Evolutionary conservation across 176 grass and related monocot species (phyloP).

Genomic region (Juncus inflexus): DNA sequence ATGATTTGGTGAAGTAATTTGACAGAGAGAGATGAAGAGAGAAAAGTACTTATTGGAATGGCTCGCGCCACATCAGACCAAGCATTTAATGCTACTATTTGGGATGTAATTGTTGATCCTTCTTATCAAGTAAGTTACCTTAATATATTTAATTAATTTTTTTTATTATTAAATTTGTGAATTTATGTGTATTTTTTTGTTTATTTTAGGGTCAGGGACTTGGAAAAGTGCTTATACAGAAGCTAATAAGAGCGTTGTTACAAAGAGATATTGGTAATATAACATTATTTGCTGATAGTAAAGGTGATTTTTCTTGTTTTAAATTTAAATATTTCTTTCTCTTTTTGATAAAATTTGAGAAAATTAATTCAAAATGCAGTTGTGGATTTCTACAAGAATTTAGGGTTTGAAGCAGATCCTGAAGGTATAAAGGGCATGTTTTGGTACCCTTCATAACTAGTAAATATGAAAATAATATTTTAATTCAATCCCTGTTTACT

Average conservation of each 20-base stretch:
- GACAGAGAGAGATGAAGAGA: slow-evolving; percentile 71
- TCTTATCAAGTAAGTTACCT: slow-evolving; percentile 63
- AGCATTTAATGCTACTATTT: slow-evolving; percentile 97
- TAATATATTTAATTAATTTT: neutral
- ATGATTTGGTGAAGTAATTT: slow-evolving; percentile 95
- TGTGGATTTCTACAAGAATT: slow-evolving; percentile 94
- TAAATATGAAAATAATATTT: too few relatives aligned
- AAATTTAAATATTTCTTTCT: slow-evolving; percentile 1
- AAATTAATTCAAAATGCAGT: slow-evolving; percentile 47
- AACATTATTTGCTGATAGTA: slow-evolving; percentile 85
- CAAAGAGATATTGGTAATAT: slow-evolving; percentile 94
- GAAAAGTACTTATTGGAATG: slow-evolving; percentile 84
- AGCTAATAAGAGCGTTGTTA: slow-evolving; percentile 71
- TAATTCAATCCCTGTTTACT: too few relatives aligned
- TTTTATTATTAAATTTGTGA: neutral
- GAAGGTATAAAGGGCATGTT: slow-evolving; percentile 99
- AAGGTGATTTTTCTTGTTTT: slow-evolving; percentile 45
- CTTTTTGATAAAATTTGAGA: neutral
- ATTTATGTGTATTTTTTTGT: slow-evolving; percentile 2
- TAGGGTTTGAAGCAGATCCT: slow-evolving; percentile 93
- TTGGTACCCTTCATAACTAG: slow-evolving; percentile 53
- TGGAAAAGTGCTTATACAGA: slow-evolving; percentile 82
- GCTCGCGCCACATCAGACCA: slow-evolving; percentile 97
- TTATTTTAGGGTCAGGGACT: slow-evolving; percentile 83
- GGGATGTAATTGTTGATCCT: slow-evolving; percentile 97